A percentile compares a stretch with the other conserved stretches of the same genome.
phyloP scores from a whole-genome alignment of 441 rosid genomes.

The Euphorbia corollata region DNA sequence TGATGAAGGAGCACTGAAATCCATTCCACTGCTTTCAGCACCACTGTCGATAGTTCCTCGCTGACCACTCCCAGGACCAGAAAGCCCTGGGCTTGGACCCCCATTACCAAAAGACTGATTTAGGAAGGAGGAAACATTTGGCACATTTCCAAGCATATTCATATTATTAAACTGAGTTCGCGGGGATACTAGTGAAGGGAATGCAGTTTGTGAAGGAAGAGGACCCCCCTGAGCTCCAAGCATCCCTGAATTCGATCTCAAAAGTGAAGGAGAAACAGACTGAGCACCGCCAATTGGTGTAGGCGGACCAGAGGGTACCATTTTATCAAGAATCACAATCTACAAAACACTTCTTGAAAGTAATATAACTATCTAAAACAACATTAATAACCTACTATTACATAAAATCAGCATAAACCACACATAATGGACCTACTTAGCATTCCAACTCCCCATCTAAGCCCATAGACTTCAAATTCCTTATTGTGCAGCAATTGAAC shows the following conservation, averaged over 20 bases:
- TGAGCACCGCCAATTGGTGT: conserved; percentile 73
- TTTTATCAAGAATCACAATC: conserved; percentile 39
- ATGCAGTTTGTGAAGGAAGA: conserved; percentile 65
- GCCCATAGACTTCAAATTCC: conserved; percentile 27
- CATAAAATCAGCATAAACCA: conserved; percentile 23
- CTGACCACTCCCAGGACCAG: conserved; percentile 50
- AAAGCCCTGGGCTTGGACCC: conserved; percentile 42
- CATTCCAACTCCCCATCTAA: conserved; percentile 37
- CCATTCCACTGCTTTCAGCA: conserved; percentile 68
- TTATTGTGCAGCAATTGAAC: conserved; percentile 28
- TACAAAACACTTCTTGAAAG: conserved; percentile 24
- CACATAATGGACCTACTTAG: conserved; percentile 18
- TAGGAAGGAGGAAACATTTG: conserved; percentile 60
- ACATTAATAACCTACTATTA: conserved; percentile 29
- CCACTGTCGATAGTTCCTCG: conserved; percentile 57
- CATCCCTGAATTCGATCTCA: conserved; percentile 73
- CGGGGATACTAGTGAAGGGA: conserved; percentile 63
- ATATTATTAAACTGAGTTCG: conserved; percentile 62
- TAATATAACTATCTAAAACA: conserved; percentile 34
- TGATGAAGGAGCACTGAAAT: conserved; percentile 53
- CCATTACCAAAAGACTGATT: conserved; percentile 83
- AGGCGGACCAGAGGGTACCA: conserved; percentile 83
- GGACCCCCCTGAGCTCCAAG: conserved; percentile 70
- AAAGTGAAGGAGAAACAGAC: conserved; percentile 56
- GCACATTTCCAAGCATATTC: conserved; percentile 74